Base-by-base conservation (phyloP, 2,329 filamentous ascomycete species). In the Aspergillus sclerotialis region DNA sequence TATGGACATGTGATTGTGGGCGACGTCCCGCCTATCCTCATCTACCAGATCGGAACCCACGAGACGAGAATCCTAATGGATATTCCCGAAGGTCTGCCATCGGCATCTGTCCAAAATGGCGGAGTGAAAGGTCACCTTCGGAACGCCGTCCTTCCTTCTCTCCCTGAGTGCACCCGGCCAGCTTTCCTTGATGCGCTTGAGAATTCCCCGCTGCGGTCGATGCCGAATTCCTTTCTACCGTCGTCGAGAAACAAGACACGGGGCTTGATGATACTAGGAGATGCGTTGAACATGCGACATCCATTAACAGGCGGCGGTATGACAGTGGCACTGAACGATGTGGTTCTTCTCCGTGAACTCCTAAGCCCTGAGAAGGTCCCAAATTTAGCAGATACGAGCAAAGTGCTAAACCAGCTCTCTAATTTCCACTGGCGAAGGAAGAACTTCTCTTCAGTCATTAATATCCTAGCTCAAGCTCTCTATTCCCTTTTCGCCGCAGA, bases 241-340 rank as follows among this genome's bases (percentile, higher is more conserved):
- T 78, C 92, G 0, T 75, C 78, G 1, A 84, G 83, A 40, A 83
- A 84, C 55, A 75, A 72, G 28, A 74, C 75, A 8, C 76, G 79
- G 1, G 86, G 86, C 4, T 66, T 94, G 40, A 72, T 94, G 31
- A 69, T 98, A 23, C 73, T 96, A 7, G 92, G 92, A 39, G 92
- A 98, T 58, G 90, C 92, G 10, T 82, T 94, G 73, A 98, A 98
- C 69, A 98, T 98, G 92, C 84, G 92, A n/a, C 92, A 98, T 64
- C 92, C 92, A 2, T 73, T 98, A 9, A 98, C 92, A 0, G 92
- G 92, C 34, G 92, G 92, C 46, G 92, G 92, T 50, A 98, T 98
- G 92, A 96, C 90, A 0, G 92, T 96, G 2, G 92, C 87, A 1
- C 84, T 98, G 62, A 94, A 90, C 65, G 92, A 98, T 55, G 89